Percentiles rank a stretch among this genome's conserved stretches.
phyloP scores from a whole-genome alignment of 2,329 filamentous ascomycete species.

The Oidium heveae region DNA sequence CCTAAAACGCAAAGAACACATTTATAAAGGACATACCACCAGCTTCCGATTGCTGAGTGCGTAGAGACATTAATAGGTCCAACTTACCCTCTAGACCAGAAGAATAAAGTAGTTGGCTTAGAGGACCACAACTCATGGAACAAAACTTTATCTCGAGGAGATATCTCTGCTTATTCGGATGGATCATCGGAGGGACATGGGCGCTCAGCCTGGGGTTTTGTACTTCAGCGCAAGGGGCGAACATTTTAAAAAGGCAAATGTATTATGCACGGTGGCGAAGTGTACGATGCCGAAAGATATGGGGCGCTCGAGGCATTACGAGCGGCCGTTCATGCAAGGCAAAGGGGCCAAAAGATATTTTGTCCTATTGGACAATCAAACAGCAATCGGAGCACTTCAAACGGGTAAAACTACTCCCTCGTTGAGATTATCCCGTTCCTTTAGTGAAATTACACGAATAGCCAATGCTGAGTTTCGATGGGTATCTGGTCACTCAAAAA shows the following conservation, averaged over 20 bases:
- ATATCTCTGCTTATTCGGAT: background rate
- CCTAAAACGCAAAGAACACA: background rate
- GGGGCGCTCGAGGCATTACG: background rate
- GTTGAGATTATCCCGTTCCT: background rate
- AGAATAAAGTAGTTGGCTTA: background rate
- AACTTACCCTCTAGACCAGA: background rate
- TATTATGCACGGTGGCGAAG: background rate
- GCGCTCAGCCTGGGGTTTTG: background rate
- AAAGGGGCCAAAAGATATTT: background rate
- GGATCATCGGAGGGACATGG: background rate
- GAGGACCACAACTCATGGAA: background rate
- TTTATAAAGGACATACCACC: background rate
- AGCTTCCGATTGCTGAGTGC: background rate
- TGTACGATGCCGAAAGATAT: background rate
- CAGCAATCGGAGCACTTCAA: background rate
- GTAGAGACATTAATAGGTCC: background rate
- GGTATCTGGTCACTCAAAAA: background rate
- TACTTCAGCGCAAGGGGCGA: background rate
- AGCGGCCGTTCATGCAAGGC: background rate
- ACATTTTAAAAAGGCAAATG: background rate
- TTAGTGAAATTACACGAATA: background rate
- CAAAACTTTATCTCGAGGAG: background rate
- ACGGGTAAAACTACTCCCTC: background rate
- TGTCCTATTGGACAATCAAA: background rate
- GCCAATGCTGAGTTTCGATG: background rate